phyloP scores from a whole-genome alignment of 495 filamentous ascomycete species.

The Cetradonia linearis region DNA sequence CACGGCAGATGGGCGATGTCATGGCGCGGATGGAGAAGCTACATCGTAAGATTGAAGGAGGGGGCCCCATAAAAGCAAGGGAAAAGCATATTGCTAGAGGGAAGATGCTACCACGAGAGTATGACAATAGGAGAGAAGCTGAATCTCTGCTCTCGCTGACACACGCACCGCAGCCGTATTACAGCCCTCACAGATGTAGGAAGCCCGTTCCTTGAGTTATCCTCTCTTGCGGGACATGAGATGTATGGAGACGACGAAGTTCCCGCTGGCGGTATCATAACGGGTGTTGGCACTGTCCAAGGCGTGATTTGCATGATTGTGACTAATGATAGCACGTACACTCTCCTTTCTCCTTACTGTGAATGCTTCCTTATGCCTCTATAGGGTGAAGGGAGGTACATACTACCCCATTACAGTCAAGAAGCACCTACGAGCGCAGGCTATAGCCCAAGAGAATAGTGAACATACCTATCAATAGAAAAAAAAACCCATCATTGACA shows the following conservation, averaged over 20 bases:
- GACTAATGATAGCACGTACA: conserved; percentile 83
- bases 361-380: neutral
- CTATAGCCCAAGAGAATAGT: conserved; percentile 80
- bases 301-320: conserved; percentile 91
- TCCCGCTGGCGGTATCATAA: conserved; percentile 82
- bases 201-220: conserved; percentile 85
- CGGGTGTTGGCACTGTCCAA: conserved; percentile 81
- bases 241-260: conserved; percentile 83
- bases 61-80: conserved; percentile 72
- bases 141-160: conserved; percentile 8
- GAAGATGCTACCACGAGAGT: conserved; percentile 91
- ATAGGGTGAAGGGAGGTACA: conserved; percentile 86
- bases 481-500: neutral
- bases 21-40: conserved; percentile 54
- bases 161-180: conserved; percentile 43
- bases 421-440: conserved; percentile 91
- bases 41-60: conserved; percentile 58
- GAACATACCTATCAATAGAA: conserved; percentile 9
- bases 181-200: conserved; percentile 81
- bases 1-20: conserved; percentile 62
- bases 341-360: neutral
- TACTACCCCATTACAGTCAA: conserved; percentile 98
- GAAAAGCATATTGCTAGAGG: conserved; percentile 80
- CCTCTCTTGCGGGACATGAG: conserved; percentile 73
- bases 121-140: conserved; percentile 10